Evolutionary conservation across 2,329 filamentous ascomycete genomes (phyloP).

Genomic region (Ophiocordyceps camponoti-floridani): DNA sequence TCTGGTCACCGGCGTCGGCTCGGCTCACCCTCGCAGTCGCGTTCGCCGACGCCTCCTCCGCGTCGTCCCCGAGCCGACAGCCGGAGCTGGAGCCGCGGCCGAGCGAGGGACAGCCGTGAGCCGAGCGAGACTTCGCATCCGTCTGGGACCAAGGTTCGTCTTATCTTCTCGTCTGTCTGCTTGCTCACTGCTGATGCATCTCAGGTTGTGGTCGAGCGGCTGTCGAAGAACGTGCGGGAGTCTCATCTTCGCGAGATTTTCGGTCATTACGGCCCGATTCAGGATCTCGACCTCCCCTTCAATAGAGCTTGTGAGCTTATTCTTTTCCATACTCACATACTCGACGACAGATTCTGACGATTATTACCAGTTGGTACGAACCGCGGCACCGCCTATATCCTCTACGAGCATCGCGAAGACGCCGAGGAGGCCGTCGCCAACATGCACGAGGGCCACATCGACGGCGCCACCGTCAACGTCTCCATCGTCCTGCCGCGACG

Average conservation of each 20-base stretch:
- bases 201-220: constrained; percentile 86
- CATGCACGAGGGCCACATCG: constrained; percentile 95
- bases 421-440: constrained; percentile 81
- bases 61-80: constrained; percentile 12
- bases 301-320: constrained; percentile 56
- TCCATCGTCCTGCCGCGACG: constrained; percentile 74
- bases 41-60: constrained; percentile 12
- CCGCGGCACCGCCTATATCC: constrained; percentile 81
- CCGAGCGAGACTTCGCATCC: constrained; percentile 18
- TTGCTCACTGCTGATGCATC: neutral
- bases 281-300: constrained; percentile 77
- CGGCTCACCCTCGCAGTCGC: constrained; percentile 16
- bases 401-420: constrained; percentile 59
- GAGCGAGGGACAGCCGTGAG: constrained; percentile 16
- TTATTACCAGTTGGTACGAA: constrained; percentile 56
- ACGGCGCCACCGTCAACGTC: constrained; percentile 67
- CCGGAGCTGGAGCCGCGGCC: constrained; percentile 15
- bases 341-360: neutral
- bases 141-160: constrained; percentile 34
- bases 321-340: neutral
- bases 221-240: constrained; percentile 89
- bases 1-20: constrained; percentile 14
- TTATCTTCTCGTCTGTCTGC: neutral
- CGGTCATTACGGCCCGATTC: constrained; percentile 67
- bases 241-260: constrained; percentile 85